Conservation (phyloP, 768 basidiomycete species). For the Boletus huronensis region DNA sequence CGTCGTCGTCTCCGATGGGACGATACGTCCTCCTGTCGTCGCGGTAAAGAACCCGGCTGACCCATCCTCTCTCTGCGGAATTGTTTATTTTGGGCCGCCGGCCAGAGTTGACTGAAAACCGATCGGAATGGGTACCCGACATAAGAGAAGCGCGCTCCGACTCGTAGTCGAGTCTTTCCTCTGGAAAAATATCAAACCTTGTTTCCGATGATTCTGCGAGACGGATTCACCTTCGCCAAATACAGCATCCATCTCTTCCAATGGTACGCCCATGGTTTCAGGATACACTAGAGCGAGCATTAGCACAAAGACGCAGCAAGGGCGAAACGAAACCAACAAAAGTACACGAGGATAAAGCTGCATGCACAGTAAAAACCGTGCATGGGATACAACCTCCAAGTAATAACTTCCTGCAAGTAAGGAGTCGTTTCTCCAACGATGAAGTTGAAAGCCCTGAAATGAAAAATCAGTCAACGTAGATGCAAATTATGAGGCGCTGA, state of each 20-base stretch:
- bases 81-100: constrained; percentile 23
- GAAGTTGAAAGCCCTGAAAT: constrained; percentile 72
- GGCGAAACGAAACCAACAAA: constrained; percentile 48
- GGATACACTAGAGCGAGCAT: constrained; percentile 59
- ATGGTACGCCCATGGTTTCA: constrained; percentile 80
- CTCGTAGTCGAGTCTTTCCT: constrained; percentile 65
- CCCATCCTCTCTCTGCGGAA: constrained; percentile 39
- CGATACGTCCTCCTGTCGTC: constrained; percentile 42
- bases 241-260: constrained; percentile 89
- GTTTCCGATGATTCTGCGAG: constrained; percentile 11
- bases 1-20: constrained; percentile 43
- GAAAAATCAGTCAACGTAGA: constrained; percentile 10
- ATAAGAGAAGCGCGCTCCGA: constrained; percentile 59
- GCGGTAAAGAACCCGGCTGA: constrained; percentile 48
- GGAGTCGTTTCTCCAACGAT: constrained; percentile 88
- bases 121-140: constrained; percentile 36
- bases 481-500: constrained; percentile 9
- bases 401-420: constrained; percentile 78
- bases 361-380: constrained; percentile 89
- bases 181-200: constrained; percentile 26
- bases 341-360: constrained; percentile 83
- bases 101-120: constrained; percentile 33
- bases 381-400: constrained; percentile 94
- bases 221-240: constrained; percentile 74
- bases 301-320: neutral